Conservation (phyloP, 2,329 filamentous ascomycete genomes). For the Colletotrichum theobromicola region DNA sequence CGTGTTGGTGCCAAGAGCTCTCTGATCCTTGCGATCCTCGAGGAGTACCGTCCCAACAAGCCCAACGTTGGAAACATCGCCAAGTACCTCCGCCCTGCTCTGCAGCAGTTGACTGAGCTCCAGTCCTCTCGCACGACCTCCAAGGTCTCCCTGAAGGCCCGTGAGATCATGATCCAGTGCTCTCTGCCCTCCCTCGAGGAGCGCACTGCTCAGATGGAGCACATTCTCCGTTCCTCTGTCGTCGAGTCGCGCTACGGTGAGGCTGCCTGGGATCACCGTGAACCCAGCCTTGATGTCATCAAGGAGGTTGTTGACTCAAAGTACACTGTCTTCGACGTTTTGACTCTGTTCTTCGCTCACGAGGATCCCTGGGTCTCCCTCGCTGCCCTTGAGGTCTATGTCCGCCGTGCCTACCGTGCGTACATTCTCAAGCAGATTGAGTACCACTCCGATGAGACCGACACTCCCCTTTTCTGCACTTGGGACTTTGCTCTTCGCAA, state of each 20-base stretch:
- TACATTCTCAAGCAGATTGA: slow-evolving; percentile 90
- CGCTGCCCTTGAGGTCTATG: slow-evolving; percentile 93
- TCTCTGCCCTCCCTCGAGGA: slow-evolving; percentile 96
- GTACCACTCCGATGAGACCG: slow-evolving; percentile 80
- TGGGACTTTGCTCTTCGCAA: slow-evolving; percentile 98
- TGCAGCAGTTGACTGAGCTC: slow-evolving; percentile 89
- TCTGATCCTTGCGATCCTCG: slow-evolving; percentile 86
- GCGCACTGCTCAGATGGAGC: slow-evolving; percentile 95
- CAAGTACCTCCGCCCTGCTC: slow-evolving; percentile 82
- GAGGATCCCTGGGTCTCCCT: slow-evolving; percentile 93
- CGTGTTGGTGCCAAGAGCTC: slow-evolving; percentile 94
- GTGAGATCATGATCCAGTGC: slow-evolving; percentile 96
- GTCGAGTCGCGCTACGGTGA: slow-evolving; percentile 97
- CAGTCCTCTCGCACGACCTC: slow-evolving; percentile 81
- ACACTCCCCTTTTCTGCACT: slow-evolving; percentile 75
- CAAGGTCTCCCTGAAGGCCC: slow-evolving; percentile 96
- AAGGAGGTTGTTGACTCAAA: slow-evolving; percentile 99
- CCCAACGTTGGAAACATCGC: slow-evolving; percentile 86
- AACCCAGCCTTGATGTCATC: slow-evolving; percentile 87
- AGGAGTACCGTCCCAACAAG: slow-evolving; percentile 94
- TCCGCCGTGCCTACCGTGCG: slow-evolving; percentile 94
- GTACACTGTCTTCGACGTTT: slow-evolving; percentile 96
- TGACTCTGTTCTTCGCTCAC: slow-evolving; percentile 94
- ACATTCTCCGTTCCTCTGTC: slow-evolving; percentile 94
- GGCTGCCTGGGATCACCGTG: slow-evolving; percentile 93